Percentiles rank a stretch among this genome's conserved stretches.
Conservation (phyloP, 805 yeast genomes). For the Candida insectalens region DNA sequence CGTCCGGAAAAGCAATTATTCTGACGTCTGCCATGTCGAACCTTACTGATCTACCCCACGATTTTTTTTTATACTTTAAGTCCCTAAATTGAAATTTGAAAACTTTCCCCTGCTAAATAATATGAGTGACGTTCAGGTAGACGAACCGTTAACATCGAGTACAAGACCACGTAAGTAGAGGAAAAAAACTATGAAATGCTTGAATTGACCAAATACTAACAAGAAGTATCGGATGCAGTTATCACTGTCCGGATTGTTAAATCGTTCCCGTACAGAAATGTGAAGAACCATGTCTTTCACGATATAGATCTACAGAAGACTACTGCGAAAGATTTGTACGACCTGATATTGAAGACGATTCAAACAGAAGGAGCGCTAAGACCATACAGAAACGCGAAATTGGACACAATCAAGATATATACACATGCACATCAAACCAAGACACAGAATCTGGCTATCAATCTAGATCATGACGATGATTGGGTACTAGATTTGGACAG, state of each 20-base stretch:
- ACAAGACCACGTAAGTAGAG: slow-evolving; percentile 52
- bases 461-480: slow-evolving; percentile 67
- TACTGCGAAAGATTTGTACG: slow-evolving; percentile 57
- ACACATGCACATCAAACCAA: slow-evolving; percentile 94
- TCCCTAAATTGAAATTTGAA: too few species aligned
- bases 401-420: slow-evolving; percentile 75
- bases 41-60: too few species aligned
- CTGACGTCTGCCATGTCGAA: too few species aligned
- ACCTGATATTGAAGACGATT: slow-evolving; percentile 34
- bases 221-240: slow-evolving; percentile 49
- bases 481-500: slow-evolving; percentile 48
- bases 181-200: too few species aligned
- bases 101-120: too few species aligned
- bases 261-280: slow-evolving; percentile 87
- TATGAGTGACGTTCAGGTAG: slow-evolving; percentile 28
- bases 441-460: slow-evolving; percentile 85
- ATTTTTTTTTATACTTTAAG: too few species aligned
- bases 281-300: slow-evolving; percentile 61
- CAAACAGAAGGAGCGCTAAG: slow-evolving; percentile 57
- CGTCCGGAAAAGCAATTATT: too few species aligned
- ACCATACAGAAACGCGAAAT: slow-evolving; percentile 71
- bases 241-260: slow-evolving; percentile 81
- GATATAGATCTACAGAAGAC: slow-evolving; percentile 62
- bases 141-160: slow-evolving; percentile 74
- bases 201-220: slow-evolving; percentile 1